A percentile compares a stretch with the other conserved stretches of the same genome.
These are phyloP conservation scores for Umbilicaria muhlenbergii DNA, from an alignment of 495 filamentous ascomycete species.

Conservation along the genomic window DNA sequence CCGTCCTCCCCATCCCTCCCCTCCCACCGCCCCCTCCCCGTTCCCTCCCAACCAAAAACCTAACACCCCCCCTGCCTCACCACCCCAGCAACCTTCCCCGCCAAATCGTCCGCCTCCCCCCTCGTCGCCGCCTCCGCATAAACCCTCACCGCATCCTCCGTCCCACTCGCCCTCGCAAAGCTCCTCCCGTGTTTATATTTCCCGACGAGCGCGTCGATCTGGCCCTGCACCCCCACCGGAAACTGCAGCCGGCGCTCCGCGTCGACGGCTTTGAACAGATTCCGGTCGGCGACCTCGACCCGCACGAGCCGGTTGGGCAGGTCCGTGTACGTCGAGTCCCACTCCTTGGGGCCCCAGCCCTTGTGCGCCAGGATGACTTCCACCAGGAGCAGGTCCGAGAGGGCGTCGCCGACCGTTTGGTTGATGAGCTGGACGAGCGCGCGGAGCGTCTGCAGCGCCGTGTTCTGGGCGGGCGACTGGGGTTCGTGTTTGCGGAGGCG, in stretches of 20 bases:
- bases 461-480: slow-evolving; percentile 79
- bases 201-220: slow-evolving; percentile 73
- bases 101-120: slow-evolving; percentile 72
- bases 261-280: slow-evolving; percentile 75
- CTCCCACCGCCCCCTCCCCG: slow-evolving; percentile 9
- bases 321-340: slow-evolving; percentile 88
- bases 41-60: background rate
- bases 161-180: slow-evolving; percentile 86
- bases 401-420: slow-evolving; percentile 90
- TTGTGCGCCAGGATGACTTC: slow-evolving; percentile 95
- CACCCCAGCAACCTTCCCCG: slow-evolving; percentile 62
- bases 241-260: slow-evolving; percentile 77
- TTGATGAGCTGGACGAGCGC: slow-evolving; percentile 85
- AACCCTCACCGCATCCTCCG: slow-evolving; percentile 89
- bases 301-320: slow-evolving; percentile 89
- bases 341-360: slow-evolving; percentile 76
- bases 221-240: slow-evolving; percentile 60
- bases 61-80: slow-evolving; percentile 24
- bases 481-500: slow-evolving; percentile 63
- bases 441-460: slow-evolving; percentile 62
- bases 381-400: slow-evolving; percentile 91
- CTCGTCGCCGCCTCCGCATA: slow-evolving; percentile 91
- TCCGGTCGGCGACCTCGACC: slow-evolving; percentile 76
- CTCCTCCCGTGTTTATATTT: slow-evolving; percentile 82
- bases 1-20: background rate